Conservation (phyloP, 2,329 filamentous ascomycete genomes). For the Bipolaris sorokiniana region DNA sequence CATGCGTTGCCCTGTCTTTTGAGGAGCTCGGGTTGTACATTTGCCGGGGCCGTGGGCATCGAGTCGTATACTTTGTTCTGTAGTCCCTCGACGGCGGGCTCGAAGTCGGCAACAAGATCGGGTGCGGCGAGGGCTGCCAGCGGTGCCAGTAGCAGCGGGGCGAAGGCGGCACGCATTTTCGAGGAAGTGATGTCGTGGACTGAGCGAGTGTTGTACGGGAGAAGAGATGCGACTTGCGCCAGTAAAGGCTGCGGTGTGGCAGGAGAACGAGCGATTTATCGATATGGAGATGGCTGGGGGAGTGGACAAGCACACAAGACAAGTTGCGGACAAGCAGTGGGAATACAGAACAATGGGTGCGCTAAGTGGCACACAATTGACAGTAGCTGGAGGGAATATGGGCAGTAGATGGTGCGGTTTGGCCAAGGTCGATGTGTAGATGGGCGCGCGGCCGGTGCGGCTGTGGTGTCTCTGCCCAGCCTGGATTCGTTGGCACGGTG, state of each 20-base stretch:
- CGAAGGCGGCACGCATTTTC: constrained; percentile 39
- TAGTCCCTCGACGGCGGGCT: constrained; percentile 33
- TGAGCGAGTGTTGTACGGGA: constrained; percentile 6
- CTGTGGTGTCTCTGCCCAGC: constrained; percentile 10
- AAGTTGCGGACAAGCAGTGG: not conserved
- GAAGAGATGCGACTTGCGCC: constrained; percentile 18
- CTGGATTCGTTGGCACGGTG: constrained; percentile 15
- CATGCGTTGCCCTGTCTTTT: constrained; percentile 54
- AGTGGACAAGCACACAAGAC: not conserved
- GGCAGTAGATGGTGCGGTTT: not conserved
- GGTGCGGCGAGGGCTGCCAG: constrained; percentile 39
- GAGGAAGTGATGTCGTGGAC: constrained; percentile 5
- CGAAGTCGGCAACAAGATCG: constrained; percentile 40
- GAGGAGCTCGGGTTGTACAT: constrained; percentile 34
- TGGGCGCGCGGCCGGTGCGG: constrained; percentile 13
- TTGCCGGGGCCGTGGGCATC: constrained; percentile 29
- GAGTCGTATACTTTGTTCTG: constrained; percentile 31
- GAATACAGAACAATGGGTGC: not conserved
- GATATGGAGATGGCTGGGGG: constrained; percentile 9
- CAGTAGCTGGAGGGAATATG: not conserved
- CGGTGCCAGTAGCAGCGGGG: constrained; percentile 36
- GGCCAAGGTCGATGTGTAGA: constrained; percentile 15
- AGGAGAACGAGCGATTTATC: constrained; percentile 14
- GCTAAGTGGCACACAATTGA: not conserved
- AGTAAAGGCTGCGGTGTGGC: constrained; percentile 12